These are phyloP conservation scores for Pelargonium citronellum DNA, from an alignment of 441 rosid species.

Conservation along the genomic window DNA sequence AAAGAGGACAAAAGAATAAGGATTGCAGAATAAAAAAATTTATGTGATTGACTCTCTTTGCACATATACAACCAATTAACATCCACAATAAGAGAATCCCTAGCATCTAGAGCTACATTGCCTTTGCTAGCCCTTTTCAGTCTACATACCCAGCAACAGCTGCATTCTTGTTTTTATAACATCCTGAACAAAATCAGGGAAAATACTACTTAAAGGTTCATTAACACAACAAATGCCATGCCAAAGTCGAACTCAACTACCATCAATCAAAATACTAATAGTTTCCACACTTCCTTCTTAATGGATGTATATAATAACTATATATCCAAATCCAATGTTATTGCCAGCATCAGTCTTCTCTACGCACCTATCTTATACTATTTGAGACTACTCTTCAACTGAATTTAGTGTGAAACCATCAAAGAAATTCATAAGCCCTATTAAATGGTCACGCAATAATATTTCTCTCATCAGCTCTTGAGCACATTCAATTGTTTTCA, in stretches of 20 bases:
- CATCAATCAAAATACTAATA: neutral
- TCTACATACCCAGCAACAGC: neutral
- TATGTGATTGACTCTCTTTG: neutral
- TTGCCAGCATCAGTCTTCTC: too few relatives aligned
- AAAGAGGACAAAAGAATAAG: neutral
- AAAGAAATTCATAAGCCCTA: neutral
- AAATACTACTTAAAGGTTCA: neutral
- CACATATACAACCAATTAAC: neutral
- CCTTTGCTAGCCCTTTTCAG: neutral
- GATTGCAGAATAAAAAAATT: too few relatives aligned
- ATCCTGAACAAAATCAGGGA: neutral
- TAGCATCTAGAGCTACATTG: constrained; percentile 1
- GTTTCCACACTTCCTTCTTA: neutral
- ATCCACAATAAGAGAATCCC: neutral
- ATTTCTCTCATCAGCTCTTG: too few relatives aligned
- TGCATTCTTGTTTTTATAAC: neutral
- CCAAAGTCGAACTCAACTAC: neutral
- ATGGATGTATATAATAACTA: neutral
- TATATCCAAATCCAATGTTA: too few relatives aligned
- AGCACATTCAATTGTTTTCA: too few relatives aligned
- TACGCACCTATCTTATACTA: too few relatives aligned
- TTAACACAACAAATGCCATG: neutral
- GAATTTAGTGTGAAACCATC: neutral
- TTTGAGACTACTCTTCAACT: neutral
- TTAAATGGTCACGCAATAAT: neutral